Conservation (phyloP, 2,329 filamentous ascomycete genomes). For the Colletotrichum abscissum region DNA sequence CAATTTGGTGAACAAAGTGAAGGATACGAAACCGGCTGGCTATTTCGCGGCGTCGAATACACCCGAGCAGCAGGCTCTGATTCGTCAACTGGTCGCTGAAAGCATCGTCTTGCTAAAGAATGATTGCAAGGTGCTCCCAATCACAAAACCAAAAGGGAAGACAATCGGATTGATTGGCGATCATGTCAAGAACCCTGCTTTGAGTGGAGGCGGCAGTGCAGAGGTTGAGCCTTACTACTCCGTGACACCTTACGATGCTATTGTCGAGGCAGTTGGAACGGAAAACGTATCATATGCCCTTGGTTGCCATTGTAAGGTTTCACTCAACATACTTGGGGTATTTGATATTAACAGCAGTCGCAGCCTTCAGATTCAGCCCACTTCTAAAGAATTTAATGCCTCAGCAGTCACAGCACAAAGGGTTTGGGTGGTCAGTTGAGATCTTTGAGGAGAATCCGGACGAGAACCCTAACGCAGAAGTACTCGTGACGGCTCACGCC, state of each 20-base stretch:
- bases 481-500: slow-evolving; percentile 13
- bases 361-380: slow-evolving; percentile 35
- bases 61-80: slow-evolving; percentile 66
- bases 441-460: slow-evolving; percentile 33
- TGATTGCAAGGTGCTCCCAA: slow-evolving; percentile 70
- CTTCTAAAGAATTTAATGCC: slow-evolving; percentile 22
- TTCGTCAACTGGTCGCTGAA: slow-evolving; percentile 74
- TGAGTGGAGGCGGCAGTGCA: slow-evolving; percentile 71
- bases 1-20: slow-evolving; percentile 63
- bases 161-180: slow-evolving; percentile 38
- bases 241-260: slow-evolving; percentile 78
- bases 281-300: slow-evolving; percentile 61
- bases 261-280: slow-evolving; percentile 53
- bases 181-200: slow-evolving; percentile 39
- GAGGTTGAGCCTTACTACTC: slow-evolving; percentile 72
- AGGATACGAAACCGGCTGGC: slow-evolving; percentile 46
- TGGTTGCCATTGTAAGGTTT: slow-evolving; percentile 63
- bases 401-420: background rate
- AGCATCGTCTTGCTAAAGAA: slow-evolving; percentile 83
- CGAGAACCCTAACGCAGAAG: background rate
- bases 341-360: background rate
- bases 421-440: slow-evolving; percentile 32
- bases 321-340: too few relatives aligned
- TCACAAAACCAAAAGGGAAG: slow-evolving; percentile 67
- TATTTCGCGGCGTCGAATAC: slow-evolving; percentile 61